These are phyloP conservation scores for Suillus alpinus DNA, from an alignment of 768 basidiomycete species.

Conservation along the genomic window DNA sequence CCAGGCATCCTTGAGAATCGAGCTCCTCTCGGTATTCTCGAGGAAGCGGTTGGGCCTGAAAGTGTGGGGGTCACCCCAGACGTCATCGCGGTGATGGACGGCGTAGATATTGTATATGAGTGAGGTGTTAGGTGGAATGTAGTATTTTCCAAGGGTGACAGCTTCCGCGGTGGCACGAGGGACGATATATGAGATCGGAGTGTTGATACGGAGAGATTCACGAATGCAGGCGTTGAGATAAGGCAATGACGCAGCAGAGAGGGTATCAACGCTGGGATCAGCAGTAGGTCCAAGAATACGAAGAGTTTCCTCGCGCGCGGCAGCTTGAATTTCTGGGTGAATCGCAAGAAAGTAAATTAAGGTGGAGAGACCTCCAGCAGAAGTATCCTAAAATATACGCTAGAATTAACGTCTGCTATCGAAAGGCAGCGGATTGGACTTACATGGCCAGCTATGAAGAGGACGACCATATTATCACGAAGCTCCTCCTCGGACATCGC, in stretches of 20 bases:
- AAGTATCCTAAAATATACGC: slow-evolving; percentile 31
- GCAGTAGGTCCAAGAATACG: slow-evolving; percentile 22
- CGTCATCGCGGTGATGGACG: slow-evolving; percentile 27
- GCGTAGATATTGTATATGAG: slow-evolving; percentile 33
- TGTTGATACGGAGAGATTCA: slow-evolving; percentile 37
- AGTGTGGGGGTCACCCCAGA: slow-evolving; percentile 28
- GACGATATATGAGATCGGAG: slow-evolving; percentile 22
- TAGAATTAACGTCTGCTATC: not conserved
- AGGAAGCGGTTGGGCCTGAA: slow-evolving; percentile 34
- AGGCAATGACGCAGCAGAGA: slow-evolving; percentile 19
- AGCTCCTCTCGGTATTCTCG: slow-evolving; percentile 2
- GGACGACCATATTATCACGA: slow-evolving; percentile 35
- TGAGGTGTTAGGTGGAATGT: slow-evolving; percentile 28
- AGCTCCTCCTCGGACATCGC: slow-evolving; percentile 33
- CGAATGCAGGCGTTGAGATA: slow-evolving; percentile 38
- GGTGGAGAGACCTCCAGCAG: slow-evolving; percentile 37
- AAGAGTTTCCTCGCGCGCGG: slow-evolving; percentile 37
- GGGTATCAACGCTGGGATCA: slow-evolving; percentile 31
- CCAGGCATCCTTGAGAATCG: slow-evolving; percentile 11
- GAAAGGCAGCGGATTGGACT: slow-evolving; percentile 3
- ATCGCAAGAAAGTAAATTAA: slow-evolving; percentile 35
- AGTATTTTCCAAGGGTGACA: slow-evolving; percentile 25
- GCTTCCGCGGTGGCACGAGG: slow-evolving; percentile 12
- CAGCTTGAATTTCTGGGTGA: slow-evolving; percentile 34
- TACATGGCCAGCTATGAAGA: slow-evolving; percentile 42